Conservation (phyloP, 2,329 filamentous ascomycete genomes). For the Trichothecium roseum region DNA sequence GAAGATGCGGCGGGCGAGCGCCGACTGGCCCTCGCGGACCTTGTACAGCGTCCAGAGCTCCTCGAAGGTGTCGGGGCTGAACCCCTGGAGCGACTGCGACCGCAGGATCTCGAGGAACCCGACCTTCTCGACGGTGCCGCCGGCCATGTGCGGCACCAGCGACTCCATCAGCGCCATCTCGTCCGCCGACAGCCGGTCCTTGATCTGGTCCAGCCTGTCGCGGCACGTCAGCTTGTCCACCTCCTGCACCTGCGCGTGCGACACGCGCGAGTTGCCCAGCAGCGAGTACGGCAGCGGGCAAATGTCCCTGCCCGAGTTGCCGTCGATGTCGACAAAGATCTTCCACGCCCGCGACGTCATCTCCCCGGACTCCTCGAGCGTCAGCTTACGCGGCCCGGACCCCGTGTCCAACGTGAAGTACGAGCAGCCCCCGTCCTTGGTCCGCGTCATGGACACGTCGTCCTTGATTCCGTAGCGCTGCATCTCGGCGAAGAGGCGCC, state of each 20-base stretch:
- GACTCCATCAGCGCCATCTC: constrained; percentile 11
- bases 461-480: constrained; percentile 27
- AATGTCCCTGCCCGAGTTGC: constrained; percentile 10
- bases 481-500: constrained; percentile 30
- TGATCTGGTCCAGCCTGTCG: constrained; percentile 17
- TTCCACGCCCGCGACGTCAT: constrained; percentile 8
- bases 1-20: constrained; percentile 14
- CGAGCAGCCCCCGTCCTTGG: background rate
- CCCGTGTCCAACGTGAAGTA: constrained; percentile 10
- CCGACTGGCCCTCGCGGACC: constrained; percentile 15
- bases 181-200: constrained; percentile 10
- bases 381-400: constrained; percentile 6
- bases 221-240: constrained; percentile 15
- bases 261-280: background rate
- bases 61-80: constrained; percentile 10
- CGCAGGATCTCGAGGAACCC: constrained; percentile 9
- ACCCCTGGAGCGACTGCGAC: constrained; percentile 9
- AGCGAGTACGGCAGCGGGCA: constrained; percentile 12
- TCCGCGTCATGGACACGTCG: constrained; percentile 8
- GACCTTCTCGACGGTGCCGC: constrained; percentile 11
- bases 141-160: constrained; percentile 12
- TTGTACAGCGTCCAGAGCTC: constrained; percentile 12
- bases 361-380: constrained; percentile 11
- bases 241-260: constrained; percentile 3
- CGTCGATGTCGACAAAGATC: constrained; percentile 13